Evolutionary conservation across 768 basidiomycete species (phyloP), one percentile per base, ranked within the genome.

Genomic region (Chalciporus sphaerocephalus): DNA sequence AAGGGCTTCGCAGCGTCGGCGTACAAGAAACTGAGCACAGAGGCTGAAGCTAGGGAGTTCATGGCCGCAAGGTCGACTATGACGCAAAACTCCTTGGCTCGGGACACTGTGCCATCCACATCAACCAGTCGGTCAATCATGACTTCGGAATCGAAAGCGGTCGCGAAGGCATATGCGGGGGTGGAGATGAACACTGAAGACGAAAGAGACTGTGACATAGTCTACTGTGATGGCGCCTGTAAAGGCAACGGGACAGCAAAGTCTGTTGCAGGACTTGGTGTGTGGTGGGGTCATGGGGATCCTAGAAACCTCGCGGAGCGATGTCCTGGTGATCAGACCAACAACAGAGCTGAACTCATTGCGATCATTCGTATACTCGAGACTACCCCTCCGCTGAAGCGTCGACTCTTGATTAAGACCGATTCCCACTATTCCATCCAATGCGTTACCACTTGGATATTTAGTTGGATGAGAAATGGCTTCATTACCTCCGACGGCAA

Each of bases 171-270:
- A 25, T 3, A 40, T 16, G 28, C 37, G 40, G 20, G 42, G 15
- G 30, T 16, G 13, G 38, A 12, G 27, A 15, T 34, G 16, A 51
- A 50, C 20, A 43, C 60, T 1, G 43, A 51, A 10, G 62, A 71
- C 20, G 66, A 63, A 45, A 40, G 30, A 2, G 60, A 58, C 3
- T 68, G 62, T 54, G 62, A 69, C 33, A 68, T 86, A 11, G 92
- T 92, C 1, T 95, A 90, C 55, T 84, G 77, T 16, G 94, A 97
- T 63, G 94, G 94, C 10, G 86, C 92, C 6, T 92, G 91, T 52
- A 80, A 78, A 57, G 80, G 83, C 2, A 97, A 97, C 59, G 94
- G 94, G 0, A 67, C 81, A 57, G 23, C 22, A 3, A 79, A 75
- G 1, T 75, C 87, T 0, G 52, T 77, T 33, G 94, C 91, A 1